Evolutionary conservation across 2,329 filamentous ascomycete species (phyloP), one percentile per base, ranked within the genome.

Genomic region (Phialemoniopsis sp.): DNA sequence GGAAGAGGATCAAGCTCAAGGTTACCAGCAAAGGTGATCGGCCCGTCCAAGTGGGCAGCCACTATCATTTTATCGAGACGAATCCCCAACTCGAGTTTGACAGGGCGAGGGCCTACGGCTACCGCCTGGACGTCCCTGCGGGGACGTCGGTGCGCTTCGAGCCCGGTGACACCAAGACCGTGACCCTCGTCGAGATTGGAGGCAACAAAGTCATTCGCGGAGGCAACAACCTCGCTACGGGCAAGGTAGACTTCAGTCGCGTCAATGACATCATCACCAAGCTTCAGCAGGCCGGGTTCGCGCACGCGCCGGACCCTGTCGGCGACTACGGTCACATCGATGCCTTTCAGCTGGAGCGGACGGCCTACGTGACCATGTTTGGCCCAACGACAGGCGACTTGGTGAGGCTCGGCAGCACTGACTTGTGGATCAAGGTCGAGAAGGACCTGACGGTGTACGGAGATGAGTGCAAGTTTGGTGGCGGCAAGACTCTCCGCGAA

Each of bases 31-130:
- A 78, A 52, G 91, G 91, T 7, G 91, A 97, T 62, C 73, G 91
- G 26, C 91, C 91, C 2, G 85, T 96, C 44, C 90, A 96, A 72
- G 85, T 90, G 43, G 91, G 91, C 26, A 95, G 89, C 26, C 91
- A 97, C 64, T 97, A 95, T 61, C 91, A 96, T 64, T 95, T 97
- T 59, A 80, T 95, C 55, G 91, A 97, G 68, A 85, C 82, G n/a
- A 97, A 97, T 62, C 87, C 89, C 1, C 80, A 87, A 59, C 75
- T 97, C 37, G 79, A 87, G 45, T 97, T 97, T 59, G 91, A 97
- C 63, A 87, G 91, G 18, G 68, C 79, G 36, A 80, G 79, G 49
- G 80, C 89, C 1, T 93, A 93, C 55, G 91, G 91, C 6, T 95
- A 80, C 64, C 78, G 89, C 10, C 74, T 97, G 13, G 90, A 97